Conservation (phyloP, 2,329 filamentous ascomycete genomes). For the Biscogniauxia sp. region DNA sequence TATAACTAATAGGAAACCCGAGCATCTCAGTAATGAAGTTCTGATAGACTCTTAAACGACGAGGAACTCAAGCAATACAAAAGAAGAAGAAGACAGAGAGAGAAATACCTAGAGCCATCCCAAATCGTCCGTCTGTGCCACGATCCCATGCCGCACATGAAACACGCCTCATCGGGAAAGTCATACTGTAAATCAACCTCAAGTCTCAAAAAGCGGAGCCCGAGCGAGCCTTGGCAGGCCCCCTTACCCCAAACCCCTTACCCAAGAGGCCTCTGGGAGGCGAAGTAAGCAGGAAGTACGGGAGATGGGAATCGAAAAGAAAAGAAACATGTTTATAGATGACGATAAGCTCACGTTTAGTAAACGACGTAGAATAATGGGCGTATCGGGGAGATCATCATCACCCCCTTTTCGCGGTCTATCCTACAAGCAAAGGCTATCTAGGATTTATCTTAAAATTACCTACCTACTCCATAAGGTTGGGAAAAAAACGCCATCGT, state of each 20-base stretch:
- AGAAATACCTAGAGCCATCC: not conserved
- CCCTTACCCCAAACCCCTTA: not conserved
- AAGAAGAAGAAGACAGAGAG: not conserved
- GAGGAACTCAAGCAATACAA: not conserved
- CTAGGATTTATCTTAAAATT: not conserved
- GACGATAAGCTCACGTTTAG: no score
- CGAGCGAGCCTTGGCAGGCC: not conserved
- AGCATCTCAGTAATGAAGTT: no score
- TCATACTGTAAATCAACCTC: not conserved
- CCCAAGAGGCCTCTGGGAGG: not conserved
- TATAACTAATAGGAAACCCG: no score
- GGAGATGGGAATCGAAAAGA: no score
- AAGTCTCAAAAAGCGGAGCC: not conserved
- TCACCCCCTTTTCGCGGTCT: not conserved
- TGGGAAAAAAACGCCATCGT: not conserved
- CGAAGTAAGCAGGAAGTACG: not conserved
- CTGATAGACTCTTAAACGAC: no score
- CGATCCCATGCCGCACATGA: not conserved
- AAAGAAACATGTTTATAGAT: no score
- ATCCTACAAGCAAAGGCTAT: not conserved
- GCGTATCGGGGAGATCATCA: not conserved
- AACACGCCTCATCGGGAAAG: constrained; percentile 3
- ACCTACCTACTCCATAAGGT: not conserved
- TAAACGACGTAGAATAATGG: not conserved
- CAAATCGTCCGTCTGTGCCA: not conserved